These are phyloP conservation scores for Fusarium odoratissimum DNA, from an alignment of 2,329 filamentous ascomycete species.

Conservation along the genomic window DNA sequence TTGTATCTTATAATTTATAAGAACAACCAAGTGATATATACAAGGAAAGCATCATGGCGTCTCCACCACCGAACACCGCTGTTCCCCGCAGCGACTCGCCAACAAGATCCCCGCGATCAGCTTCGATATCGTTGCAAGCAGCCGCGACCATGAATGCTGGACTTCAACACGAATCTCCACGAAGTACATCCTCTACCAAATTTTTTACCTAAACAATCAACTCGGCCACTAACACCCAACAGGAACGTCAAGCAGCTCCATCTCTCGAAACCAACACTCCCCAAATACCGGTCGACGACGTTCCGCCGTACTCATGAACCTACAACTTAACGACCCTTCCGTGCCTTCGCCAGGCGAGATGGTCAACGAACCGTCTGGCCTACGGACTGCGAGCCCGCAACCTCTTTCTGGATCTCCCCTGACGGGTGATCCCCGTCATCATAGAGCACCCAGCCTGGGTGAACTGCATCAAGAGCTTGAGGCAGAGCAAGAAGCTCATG, in stretches of 20 bases:
- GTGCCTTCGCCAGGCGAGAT: slow-evolving; percentile 77
- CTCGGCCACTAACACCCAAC: slow-evolving; percentile 16
- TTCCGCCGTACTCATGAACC: slow-evolving; percentile 77
- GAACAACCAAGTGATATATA: not conserved
- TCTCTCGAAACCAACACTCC: slow-evolving; percentile 56
- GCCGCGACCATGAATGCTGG: slow-evolving; percentile 83
- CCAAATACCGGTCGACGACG: slow-evolving; percentile 68
- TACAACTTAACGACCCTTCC: slow-evolving; percentile 77
- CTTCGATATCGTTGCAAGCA: slow-evolving; percentile 78
- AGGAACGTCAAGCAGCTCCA: slow-evolving; percentile 66
- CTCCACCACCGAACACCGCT: slow-evolving; percentile 44
- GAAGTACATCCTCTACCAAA: slow-evolving; percentile 56
- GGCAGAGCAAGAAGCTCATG: slow-evolving; percentile 82
- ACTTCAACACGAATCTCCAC: slow-evolving; percentile 72
- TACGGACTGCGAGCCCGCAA: slow-evolving; percentile 55
- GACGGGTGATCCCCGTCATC: slow-evolving; percentile 68
- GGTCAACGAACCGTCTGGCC: slow-evolving; percentile 57
- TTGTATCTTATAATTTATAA: not conserved
- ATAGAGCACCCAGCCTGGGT: slow-evolving; percentile 76
- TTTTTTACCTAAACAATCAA: not conserved
- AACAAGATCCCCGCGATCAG: slow-evolving; percentile 71
- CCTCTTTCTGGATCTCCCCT: slow-evolving; percentile 62
- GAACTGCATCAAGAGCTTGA: slow-evolving; percentile 84
- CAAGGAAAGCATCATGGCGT: slow-evolving; percentile 43
- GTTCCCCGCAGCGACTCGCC: slow-evolving; percentile 59